Percentiles rank a stretch among this genome's conserved stretches.
Evolutionary conservation across 2,329 filamentous ascomycete genomes (phyloP).

Genomic region (Bertia moriformis): DNA sequence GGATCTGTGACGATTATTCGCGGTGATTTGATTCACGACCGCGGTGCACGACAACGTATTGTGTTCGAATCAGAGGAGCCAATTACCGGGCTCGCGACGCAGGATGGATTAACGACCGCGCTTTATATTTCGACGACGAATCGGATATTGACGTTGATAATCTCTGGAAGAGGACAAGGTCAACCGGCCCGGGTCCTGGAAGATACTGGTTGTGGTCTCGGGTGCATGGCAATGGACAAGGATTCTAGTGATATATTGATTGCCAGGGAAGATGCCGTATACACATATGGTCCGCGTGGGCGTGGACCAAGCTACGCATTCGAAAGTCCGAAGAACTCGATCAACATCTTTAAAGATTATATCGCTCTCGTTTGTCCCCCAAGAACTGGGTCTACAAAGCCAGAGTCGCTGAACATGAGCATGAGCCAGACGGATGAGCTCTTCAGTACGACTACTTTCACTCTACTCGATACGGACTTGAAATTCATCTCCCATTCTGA

Average conservation of each 20-base stretch:
- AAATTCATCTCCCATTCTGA: constrained; percentile 84
- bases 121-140: constrained; percentile 87
- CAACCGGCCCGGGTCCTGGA: constrained; percentile 79
- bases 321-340: constrained; percentile 74
- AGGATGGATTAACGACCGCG: constrained; percentile 40
- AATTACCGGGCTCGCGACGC: constrained; percentile 76
- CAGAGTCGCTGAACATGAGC: not conserved
- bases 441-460: constrained; percentile 78
- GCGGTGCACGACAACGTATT: constrained; percentile 82
- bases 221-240: constrained; percentile 81
- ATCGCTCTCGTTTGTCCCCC: constrained; percentile 74
- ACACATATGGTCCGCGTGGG: constrained; percentile 70
- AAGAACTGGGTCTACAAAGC: constrained; percentile 9
- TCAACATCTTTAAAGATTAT: constrained; percentile 71
- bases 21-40: constrained; percentile 87
- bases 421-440: constrained; percentile 51
- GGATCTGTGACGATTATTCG: constrained; percentile 85
- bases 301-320: constrained; percentile 77
- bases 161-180: constrained; percentile 78
- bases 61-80: constrained; percentile 96
- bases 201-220: constrained; percentile 78
- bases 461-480: constrained; percentile 79
- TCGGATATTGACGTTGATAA: constrained; percentile 70
- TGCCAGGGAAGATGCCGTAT: constrained; percentile 88
- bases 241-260: constrained; percentile 74